phyloP scores from a whole-genome alignment of 2,329 filamentous ascomycete species.

The Talaromyces rugulosus region DNA sequence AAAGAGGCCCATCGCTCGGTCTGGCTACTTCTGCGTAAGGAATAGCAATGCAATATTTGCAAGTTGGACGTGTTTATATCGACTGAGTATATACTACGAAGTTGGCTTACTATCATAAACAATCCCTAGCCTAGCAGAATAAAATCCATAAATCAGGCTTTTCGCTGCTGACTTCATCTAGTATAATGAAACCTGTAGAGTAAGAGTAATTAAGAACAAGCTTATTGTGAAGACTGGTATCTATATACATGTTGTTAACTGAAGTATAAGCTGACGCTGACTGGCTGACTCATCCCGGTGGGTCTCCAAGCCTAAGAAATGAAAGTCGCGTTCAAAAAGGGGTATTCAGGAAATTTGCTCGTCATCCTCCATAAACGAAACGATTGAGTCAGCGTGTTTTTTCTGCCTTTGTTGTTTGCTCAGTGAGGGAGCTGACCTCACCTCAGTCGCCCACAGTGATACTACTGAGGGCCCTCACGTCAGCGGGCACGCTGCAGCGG shows the following conservation, averaged over 20 bases:
- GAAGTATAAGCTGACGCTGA: not conserved
- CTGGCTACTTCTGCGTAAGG: slow-evolving; percentile 43
- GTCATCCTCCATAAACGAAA: not conserved
- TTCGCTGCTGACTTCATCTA: too few relatives aligned
- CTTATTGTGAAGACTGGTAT: not conserved
- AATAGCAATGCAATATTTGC: not conserved
- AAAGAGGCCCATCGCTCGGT: slow-evolving; percentile 46
- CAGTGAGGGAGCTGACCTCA: slow-evolving; percentile 8
- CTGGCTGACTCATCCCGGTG: not conserved
- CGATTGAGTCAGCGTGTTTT: not conserved
- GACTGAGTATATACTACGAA: not conserved
- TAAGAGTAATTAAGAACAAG: not conserved
- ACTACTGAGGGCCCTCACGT: slow-evolving; percentile 10
- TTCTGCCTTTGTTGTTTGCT: not conserved
- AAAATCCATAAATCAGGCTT: not conserved
- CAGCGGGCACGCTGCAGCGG: slow-evolving; percentile 14
- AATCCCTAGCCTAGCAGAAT: not conserved
- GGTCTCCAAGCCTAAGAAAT: slow-evolving; percentile 1
- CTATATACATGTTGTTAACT: not conserved
- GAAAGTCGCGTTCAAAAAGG: not conserved
- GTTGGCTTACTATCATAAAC: not conserved
- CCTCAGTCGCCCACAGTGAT: slow-evolving; percentile 6
- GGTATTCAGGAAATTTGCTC: not conserved
- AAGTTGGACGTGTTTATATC: not conserved
- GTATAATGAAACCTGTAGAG: too few relatives aligned